Base-by-base conservation (phyloP, 768 basidiomycete genomes). In the Kondoa malvinella region DNA sequence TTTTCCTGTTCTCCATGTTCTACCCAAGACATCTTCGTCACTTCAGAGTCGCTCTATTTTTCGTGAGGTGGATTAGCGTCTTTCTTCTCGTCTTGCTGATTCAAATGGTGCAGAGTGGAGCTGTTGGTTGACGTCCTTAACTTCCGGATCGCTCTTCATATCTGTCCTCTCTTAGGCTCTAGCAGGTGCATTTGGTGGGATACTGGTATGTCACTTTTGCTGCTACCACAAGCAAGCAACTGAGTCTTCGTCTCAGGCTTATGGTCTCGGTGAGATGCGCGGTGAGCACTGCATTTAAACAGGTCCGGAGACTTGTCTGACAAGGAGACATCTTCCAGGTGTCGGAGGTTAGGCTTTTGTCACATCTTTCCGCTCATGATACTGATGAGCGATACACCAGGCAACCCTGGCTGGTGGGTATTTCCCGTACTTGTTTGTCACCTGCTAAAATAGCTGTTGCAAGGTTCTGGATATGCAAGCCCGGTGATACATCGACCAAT, bases 121-220 rank as follows among this genome's bases (percentile, higher is more conserved):
- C 56, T 27, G 25, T 63, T 83, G 84, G 58, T 79, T 78, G n/a
- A n/a, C 50, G 84, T 72, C 81, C 83, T 2, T 82, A 83, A 70
- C 82, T n/a, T 81, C 81, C 79, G 85, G 67, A 82, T 85, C 3
- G 82, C 83, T 8, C 8, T 50, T 50, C 0, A 78, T 86, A 56
- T 84, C 84, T 75, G 84, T 85, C 68, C 82, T 82, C 27, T 84
- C 83, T 62, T 81, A 84, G 3, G 83, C 84, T 4, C 77, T 86
- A 33, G 82, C 84, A 4, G 84, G 85, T 30, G 84, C 85, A 1
- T 85, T 86, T 69, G 83, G 83, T 70, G 82, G 83, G 79, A 74
- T 31, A 21, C 12, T 29, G 29, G 17, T 63, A 62, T 29, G 69
- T 16, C 3, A 50, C 58, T 50, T 21, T 50, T 50, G 40, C 40